Evolutionary conservation across 2,329 filamentous ascomycete species (phyloP).

Genomic region (Paraphoma sp.): DNA sequence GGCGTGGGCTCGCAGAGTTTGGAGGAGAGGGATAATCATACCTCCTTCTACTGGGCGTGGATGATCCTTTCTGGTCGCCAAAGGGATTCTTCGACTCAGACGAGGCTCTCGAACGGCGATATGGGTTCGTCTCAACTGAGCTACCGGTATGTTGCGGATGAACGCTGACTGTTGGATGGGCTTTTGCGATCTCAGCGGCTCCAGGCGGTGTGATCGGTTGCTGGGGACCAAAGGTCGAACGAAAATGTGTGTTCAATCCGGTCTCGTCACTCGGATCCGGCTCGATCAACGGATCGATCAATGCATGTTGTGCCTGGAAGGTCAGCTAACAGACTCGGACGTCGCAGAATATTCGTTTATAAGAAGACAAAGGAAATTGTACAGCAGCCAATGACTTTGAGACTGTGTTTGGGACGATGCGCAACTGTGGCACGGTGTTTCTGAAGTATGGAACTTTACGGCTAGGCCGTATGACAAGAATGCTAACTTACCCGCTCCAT

Average conservation of each 20-base stretch:
- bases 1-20: conserved; percentile 61
- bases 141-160: conserved; percentile 43
- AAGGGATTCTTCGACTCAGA: conserved; percentile 35
- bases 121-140: conserved; percentile 54
- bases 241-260: conserved; percentile 66
- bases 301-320: conserved; percentile 66
- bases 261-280: conserved; percentile 73
- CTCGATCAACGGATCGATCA: conserved; percentile 73
- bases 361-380: neutral
- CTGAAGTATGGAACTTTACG: neutral
- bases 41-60: conserved; percentile 29
- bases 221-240: conserved; percentile 52
- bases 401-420: neutral
- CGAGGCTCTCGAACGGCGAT: conserved; percentile 44
- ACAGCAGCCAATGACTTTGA: neutral
- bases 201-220: conserved; percentile 40
- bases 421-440: neutral
- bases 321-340: conserved; percentile 8
- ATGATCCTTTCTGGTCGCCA: conserved; percentile 22
- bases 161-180: conserved; percentile 29
- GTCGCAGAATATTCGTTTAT: neutral
- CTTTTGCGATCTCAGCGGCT: conserved; percentile 35
- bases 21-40: conserved; percentile 60
- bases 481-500: conserved; percentile 17
- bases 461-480: neutral